Conservation (phyloP, 805 yeast species). For the Wickerhamiella galacta region DNA sequence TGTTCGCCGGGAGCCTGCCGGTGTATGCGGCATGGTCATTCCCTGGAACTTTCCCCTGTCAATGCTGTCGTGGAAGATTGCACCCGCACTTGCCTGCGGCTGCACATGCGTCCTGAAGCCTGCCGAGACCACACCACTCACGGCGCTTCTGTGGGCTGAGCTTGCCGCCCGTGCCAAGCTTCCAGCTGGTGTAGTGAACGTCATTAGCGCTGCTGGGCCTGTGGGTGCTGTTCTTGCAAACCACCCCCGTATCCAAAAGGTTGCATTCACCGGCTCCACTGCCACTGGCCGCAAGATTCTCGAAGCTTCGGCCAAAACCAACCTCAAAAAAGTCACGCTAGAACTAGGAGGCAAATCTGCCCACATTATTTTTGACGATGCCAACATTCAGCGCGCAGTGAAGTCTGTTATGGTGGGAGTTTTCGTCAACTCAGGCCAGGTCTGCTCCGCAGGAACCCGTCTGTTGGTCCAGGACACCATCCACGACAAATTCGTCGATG, state of each 20-base stretch:
- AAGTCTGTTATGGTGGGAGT: slow-evolving; percentile 66
- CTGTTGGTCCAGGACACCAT: slow-evolving; percentile 71
- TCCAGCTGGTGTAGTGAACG: slow-evolving; percentile 82
- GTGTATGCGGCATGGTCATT: slow-evolving; percentile 89
- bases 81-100: slow-evolving; percentile 85
- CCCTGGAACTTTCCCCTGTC: slow-evolving; percentile 96
- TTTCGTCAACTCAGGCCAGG: slow-evolving; percentile 89
- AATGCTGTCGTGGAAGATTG: slow-evolving; percentile 91
- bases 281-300: slow-evolving; percentile 74
- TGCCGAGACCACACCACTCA: slow-evolving; percentile 83
- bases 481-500: slow-evolving; percentile 58
- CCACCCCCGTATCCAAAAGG: slow-evolving; percentile 71
- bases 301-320: slow-evolving; percentile 62
- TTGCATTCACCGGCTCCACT: slow-evolving; percentile 93
- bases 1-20: slow-evolving; percentile 78
- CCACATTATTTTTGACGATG: slow-evolving; percentile 72
- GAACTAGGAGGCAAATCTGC: slow-evolving; percentile 98
- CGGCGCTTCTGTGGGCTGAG: slow-evolving; percentile 60
- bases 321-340: slow-evolving; percentile 77
- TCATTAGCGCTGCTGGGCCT: slow-evolving; percentile 74
- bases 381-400: slow-evolving; percentile 60
- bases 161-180: slow-evolving; percentile 67
- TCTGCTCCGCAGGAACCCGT: slow-evolving; percentile 90
- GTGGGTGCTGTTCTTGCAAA: slow-evolving; percentile 64
- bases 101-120: slow-evolving; percentile 77